Conservation (phyloP, 768 basidiomycete genomes). For the Lactarius evosmus region DNA sequence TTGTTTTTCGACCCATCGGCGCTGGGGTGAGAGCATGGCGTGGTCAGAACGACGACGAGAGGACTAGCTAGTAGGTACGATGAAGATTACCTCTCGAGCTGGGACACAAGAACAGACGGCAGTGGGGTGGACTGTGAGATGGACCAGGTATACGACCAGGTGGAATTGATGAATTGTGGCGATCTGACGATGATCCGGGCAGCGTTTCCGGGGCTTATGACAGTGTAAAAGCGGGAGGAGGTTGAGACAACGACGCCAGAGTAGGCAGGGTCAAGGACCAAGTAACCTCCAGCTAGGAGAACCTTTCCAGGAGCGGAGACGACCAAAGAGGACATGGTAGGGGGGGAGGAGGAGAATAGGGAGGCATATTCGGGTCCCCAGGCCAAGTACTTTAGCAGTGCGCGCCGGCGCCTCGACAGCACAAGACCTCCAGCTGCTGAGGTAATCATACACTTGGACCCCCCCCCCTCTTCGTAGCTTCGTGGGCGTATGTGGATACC, state of each 20-base stretch:
- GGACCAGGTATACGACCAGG: conserved; percentile 66
- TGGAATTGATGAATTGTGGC: conserved; percentile 83
- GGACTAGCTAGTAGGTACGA: background rate
- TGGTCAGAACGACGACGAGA: conserved; percentile 8
- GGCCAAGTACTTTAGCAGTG: background rate
- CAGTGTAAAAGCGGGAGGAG: conserved; percentile 90
- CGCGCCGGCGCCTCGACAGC: no score
- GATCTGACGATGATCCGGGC: conserved; percentile 71
- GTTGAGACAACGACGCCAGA: conserved; percentile 89
- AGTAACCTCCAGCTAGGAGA: conserved; percentile 92
- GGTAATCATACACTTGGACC: background rate
- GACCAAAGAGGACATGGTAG: conserved; percentile 47
- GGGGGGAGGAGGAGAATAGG: background rate
- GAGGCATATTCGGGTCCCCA: background rate
- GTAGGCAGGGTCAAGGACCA: conserved; percentile 86
- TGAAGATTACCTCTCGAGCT: conserved; percentile 27
- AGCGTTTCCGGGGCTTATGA: conserved; percentile 45
- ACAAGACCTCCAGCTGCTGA: background rate
- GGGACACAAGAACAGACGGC: conserved; percentile 32
- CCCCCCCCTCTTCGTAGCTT: no score
- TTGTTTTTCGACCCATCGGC: conserved; percentile 58
- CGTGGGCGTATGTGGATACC: background rate
- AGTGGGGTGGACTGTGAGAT: conserved; percentile 34
- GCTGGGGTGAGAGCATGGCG: conserved; percentile 8
- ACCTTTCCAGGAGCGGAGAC: conserved; percentile 96